Evolutionary conservation across 73 alveolate species (phyloP).

Genomic region (Paramecium sexaurelia): DNA sequence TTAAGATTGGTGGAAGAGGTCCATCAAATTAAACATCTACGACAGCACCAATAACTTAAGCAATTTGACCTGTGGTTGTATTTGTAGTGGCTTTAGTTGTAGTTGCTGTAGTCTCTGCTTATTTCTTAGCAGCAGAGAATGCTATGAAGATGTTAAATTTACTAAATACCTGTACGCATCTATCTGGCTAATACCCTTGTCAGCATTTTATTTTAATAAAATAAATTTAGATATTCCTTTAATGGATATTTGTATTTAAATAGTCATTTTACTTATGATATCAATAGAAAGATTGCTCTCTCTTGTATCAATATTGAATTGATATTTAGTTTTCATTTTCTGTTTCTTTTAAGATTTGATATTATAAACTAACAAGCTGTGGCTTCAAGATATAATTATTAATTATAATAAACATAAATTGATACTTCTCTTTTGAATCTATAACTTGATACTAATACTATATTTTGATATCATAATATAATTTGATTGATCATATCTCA

Average conservation of each 20-base stretch:
- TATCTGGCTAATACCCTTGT: neutral
- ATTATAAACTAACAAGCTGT: too few species aligned
- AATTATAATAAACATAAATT: too few species aligned
- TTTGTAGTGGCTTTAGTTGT: neutral
- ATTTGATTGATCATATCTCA: neutral
- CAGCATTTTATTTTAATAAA: neutral
- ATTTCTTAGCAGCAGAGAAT: constrained; percentile 55
- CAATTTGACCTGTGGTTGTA: constrained; percentile 72
- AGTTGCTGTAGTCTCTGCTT: constrained; percentile 27
- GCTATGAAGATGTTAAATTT: neutral
- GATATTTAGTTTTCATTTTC: too few species aligned
- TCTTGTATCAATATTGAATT: too few species aligned
- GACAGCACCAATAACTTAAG: constrained; percentile 98
- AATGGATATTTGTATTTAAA: neutral
- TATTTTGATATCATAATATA: neutral
- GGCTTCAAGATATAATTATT: too few species aligned
- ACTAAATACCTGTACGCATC: neutral
- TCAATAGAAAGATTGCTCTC: too few species aligned
- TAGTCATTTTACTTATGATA: too few species aligned
- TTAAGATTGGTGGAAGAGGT: constrained; percentile 93
- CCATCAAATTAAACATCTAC: constrained; percentile 97
- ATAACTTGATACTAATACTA: neutral
- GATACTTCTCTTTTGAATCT: too few species aligned
- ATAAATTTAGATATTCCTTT: neutral
- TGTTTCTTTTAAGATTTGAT: too few species aligned